phyloP scores from a whole-genome alignment of 768 basidiomycete genomes.

The Mycena chlorophos region DNA sequence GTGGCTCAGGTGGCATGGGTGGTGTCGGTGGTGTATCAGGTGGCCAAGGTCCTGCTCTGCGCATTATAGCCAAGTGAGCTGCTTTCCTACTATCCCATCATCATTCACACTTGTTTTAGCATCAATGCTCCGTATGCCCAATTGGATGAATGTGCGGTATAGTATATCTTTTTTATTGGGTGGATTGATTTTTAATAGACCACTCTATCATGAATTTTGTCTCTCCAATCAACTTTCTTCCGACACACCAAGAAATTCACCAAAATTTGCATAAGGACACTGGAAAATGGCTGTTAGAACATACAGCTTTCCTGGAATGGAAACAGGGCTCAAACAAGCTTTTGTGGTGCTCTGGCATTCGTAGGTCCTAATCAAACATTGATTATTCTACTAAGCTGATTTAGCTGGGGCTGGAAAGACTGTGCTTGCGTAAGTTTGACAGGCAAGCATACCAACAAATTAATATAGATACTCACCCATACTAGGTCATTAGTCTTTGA shows the following conservation, averaged over 20 bases:
- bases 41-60: too few species aligned
- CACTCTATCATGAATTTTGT: too few species aligned
- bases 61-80: too few species aligned
- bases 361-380: neutral
- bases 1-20: too few species aligned
- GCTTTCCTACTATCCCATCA: too few species aligned
- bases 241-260: neutral
- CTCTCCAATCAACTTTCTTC: neutral
- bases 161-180: too few species aligned
- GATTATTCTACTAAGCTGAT: neutral
- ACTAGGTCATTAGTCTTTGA: neutral
- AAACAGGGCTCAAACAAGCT: neutral
- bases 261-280: neutral
- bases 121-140: too few species aligned
- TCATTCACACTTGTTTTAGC: too few species aligned
- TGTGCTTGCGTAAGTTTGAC: neutral
- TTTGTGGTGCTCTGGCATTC: neutral
- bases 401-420: neutral
- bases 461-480: too few species aligned
- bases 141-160: too few species aligned
- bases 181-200: too few species aligned
- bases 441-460: neutral
- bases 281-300: constrained; percentile 1
- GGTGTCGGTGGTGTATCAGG: too few species aligned
- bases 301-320: neutral